Evolutionary conservation across 306 rosid species (phyloP), one percentile per base, ranked within the genome.

Genomic region (Heteromeles arbutifolia): DNA sequence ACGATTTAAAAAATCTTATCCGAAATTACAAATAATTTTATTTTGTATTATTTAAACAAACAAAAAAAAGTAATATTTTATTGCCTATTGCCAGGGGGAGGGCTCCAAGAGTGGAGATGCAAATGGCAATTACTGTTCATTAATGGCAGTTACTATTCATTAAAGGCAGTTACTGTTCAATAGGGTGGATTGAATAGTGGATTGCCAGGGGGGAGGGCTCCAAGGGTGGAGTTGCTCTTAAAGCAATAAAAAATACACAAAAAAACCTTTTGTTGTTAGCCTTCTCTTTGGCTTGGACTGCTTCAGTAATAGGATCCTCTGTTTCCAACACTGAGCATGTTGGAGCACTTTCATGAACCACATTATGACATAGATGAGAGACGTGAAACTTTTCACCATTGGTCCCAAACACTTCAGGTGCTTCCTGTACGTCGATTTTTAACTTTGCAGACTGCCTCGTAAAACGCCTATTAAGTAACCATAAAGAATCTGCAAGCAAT

Each of bases 381-480:
- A 77, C 70, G 21, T 74, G 65, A 87, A 81, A 79, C 56, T 86
- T 76, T 52, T 73, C 32, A 39, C 81, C 67, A 15, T 77, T 84
- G 22, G 39, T 77, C 75, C 72, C 85, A 53, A 53, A 70, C 45
- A 79, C 83, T 77, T 80, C 79, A 12, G 85, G 29, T 56, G 78
- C 74, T 56, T 56, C 85, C 52, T 78, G 81, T 78, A 80, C 84
- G 72, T 84, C 90, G 62, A 74, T 57, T 71, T 85, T 83, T 34
- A 78, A 56, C 73, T 79, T 82, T 4, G 79, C 61, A 66, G 91
- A 88, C 63, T 86, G 87, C 86, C 88, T 86, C 79, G 87, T 87
- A 63, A 65, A 77, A 82, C 78, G 63, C 84, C 96, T 92, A 81
- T 78, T 63, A 69, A 39, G 57, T 84, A 79, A 54, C 12, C 74